A percentile compares a stretch with the other conserved stretches of the same genome.
Conservation (phyloP, 73 alveolate genomes). For the Breviolum minutum region DNA sequence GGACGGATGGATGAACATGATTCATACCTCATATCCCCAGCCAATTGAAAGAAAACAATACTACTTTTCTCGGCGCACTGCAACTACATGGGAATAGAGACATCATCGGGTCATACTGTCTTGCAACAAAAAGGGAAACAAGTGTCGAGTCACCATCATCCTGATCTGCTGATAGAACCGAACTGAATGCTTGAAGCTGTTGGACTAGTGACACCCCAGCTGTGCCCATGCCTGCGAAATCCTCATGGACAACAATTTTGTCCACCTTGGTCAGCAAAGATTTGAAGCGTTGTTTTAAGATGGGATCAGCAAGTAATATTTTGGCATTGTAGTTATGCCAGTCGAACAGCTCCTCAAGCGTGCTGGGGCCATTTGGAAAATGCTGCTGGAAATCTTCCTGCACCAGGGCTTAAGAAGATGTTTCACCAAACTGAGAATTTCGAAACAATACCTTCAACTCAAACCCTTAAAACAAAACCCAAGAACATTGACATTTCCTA, state of each 20-base stretch:
- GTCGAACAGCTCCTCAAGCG: neutral
- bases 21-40: too few relatives aligned
- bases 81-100: too few relatives aligned
- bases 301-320: neutral
- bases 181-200: neutral
- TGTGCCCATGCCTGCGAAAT: neutral
- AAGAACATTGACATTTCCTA: too few relatives aligned
- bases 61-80: too few relatives aligned
- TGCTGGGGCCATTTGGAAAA: neutral
- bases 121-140: too few relatives aligned
- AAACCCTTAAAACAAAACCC: too few relatives aligned
- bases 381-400: neutral
- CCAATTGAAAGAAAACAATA: too few relatives aligned
- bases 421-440: too few relatives aligned
- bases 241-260: neutral
- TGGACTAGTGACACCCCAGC: neutral
- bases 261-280: neutral
- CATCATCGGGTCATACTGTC: neutral
- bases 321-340: neutral
- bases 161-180: neutral
- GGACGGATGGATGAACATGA: too few relatives aligned
- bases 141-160: too few relatives aligned
- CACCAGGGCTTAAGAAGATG: too few relatives aligned
- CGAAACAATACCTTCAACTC: too few relatives aligned
- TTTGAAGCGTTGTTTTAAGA: neutral